These are phyloP conservation scores for Debaryomyces fabryi DNA, from an alignment of 1,139 yeast genomes.

Conservation along the genomic window DNA sequence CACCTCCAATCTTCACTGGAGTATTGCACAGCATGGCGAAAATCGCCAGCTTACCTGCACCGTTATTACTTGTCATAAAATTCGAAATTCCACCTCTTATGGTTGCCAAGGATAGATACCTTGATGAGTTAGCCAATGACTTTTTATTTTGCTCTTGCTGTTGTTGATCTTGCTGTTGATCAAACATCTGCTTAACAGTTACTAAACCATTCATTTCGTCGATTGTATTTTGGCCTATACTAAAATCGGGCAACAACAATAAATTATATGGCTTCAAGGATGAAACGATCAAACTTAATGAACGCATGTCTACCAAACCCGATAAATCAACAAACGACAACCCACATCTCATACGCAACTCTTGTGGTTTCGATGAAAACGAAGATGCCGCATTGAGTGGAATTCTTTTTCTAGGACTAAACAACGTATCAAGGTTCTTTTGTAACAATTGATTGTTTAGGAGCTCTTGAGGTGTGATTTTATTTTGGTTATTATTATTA, in stretches of 20 bases:
- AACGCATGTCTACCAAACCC: constrained; percentile 83
- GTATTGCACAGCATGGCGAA: constrained; percentile 41
- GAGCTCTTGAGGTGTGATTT: constrained; percentile 48
- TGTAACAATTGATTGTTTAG: constrained; percentile 46
- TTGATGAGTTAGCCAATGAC: constrained; percentile 26
- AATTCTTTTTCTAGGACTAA: constrained; percentile 56
- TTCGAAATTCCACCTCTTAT: constrained; percentile 36
- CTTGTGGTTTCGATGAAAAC: constrained; percentile 25
- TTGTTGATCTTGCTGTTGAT: constrained; percentile 36
- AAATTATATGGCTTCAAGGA: constrained; percentile 78
- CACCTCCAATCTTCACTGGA: constrained; percentile 56
- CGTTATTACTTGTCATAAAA: constrained; percentile 17
- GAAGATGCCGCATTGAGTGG: constrained; percentile 24
- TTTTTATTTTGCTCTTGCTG: constrained; percentile 27
- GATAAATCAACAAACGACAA: constrained; percentile 79
- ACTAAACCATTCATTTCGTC: constrained; percentile 32
- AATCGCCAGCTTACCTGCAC: constrained; percentile 31
- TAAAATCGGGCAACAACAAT: constrained; percentile 55
- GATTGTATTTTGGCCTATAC: constrained; percentile 23
- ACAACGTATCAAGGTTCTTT: constrained; percentile 58
- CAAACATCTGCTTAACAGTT: constrained; percentile 32
- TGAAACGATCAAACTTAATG: constrained; percentile 77
- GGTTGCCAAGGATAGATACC: constrained; percentile 36
- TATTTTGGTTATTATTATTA: constrained; percentile 25
- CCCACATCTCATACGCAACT: constrained; percentile 64